These are phyloP conservation scores for Phlebiopsis gigantea DNA, from an alignment of 768 basidiomycete genomes.

Conservation along the genomic window DNA sequence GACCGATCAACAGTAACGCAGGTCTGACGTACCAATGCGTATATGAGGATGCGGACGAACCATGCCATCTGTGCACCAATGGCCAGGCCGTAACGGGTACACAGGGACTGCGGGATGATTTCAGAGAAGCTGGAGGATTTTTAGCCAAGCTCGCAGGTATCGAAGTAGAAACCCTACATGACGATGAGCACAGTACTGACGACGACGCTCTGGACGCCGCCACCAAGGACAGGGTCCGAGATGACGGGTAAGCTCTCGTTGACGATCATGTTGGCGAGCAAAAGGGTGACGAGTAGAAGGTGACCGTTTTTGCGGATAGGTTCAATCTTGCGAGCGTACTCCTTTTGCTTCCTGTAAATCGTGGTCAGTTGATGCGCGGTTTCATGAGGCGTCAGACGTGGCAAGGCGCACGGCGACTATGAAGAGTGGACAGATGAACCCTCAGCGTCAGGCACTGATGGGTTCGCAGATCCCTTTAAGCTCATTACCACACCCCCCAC, in stretches of 20 bases:
- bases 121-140: constrained; percentile 62
- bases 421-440: neutral
- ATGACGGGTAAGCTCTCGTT: constrained; percentile 81
- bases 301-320: constrained; percentile 80
- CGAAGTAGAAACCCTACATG: constrained; percentile 47
- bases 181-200: constrained; percentile 78
- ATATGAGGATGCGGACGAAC: constrained; percentile 60
- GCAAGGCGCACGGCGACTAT: neutral
- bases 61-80: constrained; percentile 77
- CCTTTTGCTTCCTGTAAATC: constrained; percentile 55
- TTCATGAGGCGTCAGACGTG: neutral
- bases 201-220: constrained; percentile 65
- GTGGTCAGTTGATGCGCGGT: neutral
- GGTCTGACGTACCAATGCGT: constrained; percentile 41
- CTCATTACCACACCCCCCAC: neutral
- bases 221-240: constrained; percentile 67
- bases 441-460: neutral
- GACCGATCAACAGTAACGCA: neutral
- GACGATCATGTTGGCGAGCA: constrained; percentile 83
- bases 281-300: constrained; percentile 70
- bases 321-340: constrained; percentile 72
- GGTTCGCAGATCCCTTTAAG: neutral
- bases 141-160: neutral
- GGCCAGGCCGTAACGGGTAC: constrained; percentile 78
- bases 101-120: constrained; percentile 83